Evolutionary conservation across 306 rosid genomes (phyloP).

Genomic region (Trichosanthes truncata): DNA sequence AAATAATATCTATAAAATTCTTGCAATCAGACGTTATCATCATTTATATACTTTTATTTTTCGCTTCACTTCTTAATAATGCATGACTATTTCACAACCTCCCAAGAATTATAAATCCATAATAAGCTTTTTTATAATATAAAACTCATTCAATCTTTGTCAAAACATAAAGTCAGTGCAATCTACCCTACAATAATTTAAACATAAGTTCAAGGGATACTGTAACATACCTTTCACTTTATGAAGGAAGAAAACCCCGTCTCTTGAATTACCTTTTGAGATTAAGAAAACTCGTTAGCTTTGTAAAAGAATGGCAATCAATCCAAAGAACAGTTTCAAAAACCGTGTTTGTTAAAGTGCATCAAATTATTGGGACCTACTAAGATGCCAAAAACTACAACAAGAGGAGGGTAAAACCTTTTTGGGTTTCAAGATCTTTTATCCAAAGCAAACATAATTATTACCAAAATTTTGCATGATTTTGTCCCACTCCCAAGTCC

Average conservation of each 20-base stretch:
- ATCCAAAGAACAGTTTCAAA: not conserved
- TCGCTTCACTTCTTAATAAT: not conserved
- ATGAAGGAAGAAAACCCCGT: not conserved
- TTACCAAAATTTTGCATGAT: slow-evolving; percentile 11
- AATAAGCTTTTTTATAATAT: not conserved
- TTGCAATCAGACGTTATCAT: not conserved
- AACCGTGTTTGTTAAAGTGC: slow-evolving; percentile 11
- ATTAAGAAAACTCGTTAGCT: not conserved
- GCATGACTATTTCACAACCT: not conserved
- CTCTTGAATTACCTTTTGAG: not conserved
- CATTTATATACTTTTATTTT: not conserved
- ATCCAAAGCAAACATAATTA: slow-evolving; percentile 12
- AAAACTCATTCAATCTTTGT: not conserved
- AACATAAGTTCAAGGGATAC: not conserved
- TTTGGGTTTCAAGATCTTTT: not conserved
- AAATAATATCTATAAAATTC: not conserved
- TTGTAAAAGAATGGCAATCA: not conserved
- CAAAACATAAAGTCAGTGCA: not conserved
- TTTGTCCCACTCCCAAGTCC: slow-evolving; percentile 1
- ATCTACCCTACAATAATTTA: not conserved
- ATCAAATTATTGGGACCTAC: not conserved
- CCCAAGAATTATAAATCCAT: not conserved
- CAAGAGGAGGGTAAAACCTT: not conserved
- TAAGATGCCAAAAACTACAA: not conserved
- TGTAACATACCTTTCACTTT: not conserved